phyloP scores from a whole-genome alignment of 2,329 filamentous ascomycete species.

The Macrophomina tecta region DNA sequence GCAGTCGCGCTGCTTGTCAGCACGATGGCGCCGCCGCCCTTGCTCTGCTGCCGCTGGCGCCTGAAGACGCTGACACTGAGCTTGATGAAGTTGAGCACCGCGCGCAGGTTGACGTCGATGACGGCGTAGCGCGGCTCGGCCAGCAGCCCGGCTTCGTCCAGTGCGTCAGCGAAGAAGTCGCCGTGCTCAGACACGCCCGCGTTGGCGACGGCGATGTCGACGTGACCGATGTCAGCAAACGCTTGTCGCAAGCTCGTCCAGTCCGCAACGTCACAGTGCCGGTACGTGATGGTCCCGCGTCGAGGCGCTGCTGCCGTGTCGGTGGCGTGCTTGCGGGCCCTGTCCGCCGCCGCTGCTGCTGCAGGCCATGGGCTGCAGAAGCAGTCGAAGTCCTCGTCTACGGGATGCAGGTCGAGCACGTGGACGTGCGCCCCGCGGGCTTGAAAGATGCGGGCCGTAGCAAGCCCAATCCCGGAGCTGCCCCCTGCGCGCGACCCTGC shows the following conservation, averaged over 20 bases:
- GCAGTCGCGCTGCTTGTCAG: conserved; percentile 47
- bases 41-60: conserved; percentile 24
- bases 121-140: conserved; percentile 38
- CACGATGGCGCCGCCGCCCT: conserved; percentile 44
- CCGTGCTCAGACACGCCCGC: conserved; percentile 41
- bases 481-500: conserved; percentile 32
- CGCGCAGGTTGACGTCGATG: conserved; percentile 45
- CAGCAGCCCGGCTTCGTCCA: conserved; percentile 39
- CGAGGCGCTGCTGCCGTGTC: background rate
- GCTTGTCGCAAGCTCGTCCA: conserved; percentile 35
- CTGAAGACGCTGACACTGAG: conserved; percentile 40
- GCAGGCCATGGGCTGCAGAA: conserved; percentile 14
- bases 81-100: conserved; percentile 43
- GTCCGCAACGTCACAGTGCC: conserved; percentile 37
- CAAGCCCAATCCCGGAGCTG: conserved; percentile 50
- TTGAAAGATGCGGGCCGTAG: conserved; percentile 48
- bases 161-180: conserved; percentile 42
- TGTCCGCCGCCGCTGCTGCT: background rate
- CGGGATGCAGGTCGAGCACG: conserved; percentile 47
- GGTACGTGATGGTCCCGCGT: conserved; percentile 30
- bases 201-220: conserved; percentile 46
- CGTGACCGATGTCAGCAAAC: conserved; percentile 32
- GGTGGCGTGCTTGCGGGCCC: background rate
- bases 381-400: conserved; percentile 28
- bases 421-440: conserved; percentile 48